Evolutionary conservation across 78 protist genomes (phyloP).

Genomic region (slime mould (Dictyostelium discoideum)): DNA sequence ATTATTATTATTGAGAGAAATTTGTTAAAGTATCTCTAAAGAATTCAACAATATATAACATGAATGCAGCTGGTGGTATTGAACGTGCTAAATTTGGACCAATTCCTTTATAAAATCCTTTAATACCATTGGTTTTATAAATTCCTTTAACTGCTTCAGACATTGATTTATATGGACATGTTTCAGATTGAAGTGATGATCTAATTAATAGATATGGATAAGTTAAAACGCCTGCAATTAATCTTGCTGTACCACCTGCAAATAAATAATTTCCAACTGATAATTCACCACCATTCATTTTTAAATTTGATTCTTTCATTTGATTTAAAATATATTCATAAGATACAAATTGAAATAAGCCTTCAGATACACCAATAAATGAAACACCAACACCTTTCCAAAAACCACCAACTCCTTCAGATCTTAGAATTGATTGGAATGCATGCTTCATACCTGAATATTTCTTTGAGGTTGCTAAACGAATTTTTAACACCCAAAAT

Average conservation of each 20-base stretch:
- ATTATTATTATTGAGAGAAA: neutral
- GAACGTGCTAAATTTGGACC: constrained; percentile 50
- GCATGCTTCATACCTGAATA: constrained; percentile 34
- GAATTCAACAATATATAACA: constrained; percentile 70
- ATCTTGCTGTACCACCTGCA: constrained; percentile 67
- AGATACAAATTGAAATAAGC: constrained; percentile 75
- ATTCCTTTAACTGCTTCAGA: constrained; percentile 23
- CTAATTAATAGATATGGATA: constrained; percentile 67
- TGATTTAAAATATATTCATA: constrained; percentile 49
- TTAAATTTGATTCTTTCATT: neutral
- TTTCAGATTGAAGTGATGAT: constrained; percentile 58
- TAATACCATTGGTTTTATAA: constrained; percentile 35
- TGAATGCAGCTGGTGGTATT: constrained; percentile 72
- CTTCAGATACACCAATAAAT: constrained; percentile 74
- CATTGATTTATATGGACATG: constrained; percentile 51
- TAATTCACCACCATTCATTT: neutral
- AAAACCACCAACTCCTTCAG: constrained; percentile 58
- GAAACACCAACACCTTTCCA: constrained; percentile 79
- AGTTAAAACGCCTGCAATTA: constrained; percentile 42
- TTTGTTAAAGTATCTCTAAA: constrained; percentile 21
- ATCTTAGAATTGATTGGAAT: constrained; percentile 20
- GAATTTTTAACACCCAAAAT: constrained; percentile 75
- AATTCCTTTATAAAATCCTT: constrained; percentile 61
- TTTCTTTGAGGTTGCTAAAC: constrained; percentile 52
- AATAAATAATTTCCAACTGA: constrained; percentile 11